Evolutionary conservation across 306 rosid genomes (phyloP).

Genomic region (Gastrolobium villosum): DNA sequence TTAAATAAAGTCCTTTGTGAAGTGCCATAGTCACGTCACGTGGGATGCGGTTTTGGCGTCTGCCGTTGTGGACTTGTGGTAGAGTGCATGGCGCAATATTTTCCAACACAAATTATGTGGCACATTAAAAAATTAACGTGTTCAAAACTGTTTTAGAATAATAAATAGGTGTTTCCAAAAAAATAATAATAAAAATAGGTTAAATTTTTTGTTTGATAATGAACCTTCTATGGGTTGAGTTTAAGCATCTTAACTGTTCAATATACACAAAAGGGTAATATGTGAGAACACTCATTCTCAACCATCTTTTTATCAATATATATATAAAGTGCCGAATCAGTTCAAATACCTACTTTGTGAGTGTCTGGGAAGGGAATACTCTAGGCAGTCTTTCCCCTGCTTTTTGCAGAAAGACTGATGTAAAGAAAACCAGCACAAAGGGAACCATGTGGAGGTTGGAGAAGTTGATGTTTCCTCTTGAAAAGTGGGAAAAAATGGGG

Average conservation of each 20-base stretch:
- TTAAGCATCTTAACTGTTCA: background rate
- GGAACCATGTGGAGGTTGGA: slow-evolving; percentile 51
- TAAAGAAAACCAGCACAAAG: slow-evolving; percentile 23
- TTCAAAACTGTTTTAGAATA: slow-evolving; percentile 1
- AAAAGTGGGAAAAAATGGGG: background rate
- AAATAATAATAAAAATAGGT: background rate
- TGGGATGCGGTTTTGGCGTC: slow-evolving; percentile 35
- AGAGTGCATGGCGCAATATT: slow-evolving; percentile 9
- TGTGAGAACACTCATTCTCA: background rate
- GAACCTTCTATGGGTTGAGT: background rate
- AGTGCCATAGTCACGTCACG: slow-evolving; percentile 33
- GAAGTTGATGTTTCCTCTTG: slow-evolving; percentile 44
- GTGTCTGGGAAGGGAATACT: no score
- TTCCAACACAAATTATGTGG: slow-evolving; percentile 27
- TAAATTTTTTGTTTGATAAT: background rate
- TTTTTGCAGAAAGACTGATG: no score
- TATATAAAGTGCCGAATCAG: no score
- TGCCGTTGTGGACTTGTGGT: slow-evolving; percentile 15
- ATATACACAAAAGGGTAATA: background rate
- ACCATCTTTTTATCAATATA: background rate
- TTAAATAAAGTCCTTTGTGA: slow-evolving; percentile 41
- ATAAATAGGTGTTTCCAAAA: background rate
- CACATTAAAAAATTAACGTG: slow-evolving; percentile 15
- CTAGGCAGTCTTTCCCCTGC: no score
- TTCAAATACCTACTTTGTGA: no score